These are phyloP conservation scores for Penicillium freii DNA, from an alignment of 2,329 filamentous ascomycete genomes.

Conservation along the genomic window DNA sequence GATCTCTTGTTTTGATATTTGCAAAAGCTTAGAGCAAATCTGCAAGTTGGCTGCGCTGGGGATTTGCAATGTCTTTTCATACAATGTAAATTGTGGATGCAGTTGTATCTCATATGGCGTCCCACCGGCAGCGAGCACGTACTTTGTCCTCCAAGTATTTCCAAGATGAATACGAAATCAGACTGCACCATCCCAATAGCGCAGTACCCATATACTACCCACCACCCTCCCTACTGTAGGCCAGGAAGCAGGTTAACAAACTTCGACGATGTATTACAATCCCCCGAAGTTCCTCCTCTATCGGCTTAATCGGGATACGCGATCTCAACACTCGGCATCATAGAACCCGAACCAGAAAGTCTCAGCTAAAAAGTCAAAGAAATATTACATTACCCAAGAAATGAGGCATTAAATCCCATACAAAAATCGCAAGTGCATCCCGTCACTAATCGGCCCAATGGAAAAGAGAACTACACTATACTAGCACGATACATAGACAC, in stretches of 20 bases:
- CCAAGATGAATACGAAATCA: background rate
- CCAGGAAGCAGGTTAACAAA: background rate
- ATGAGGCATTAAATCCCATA: conserved; percentile 9
- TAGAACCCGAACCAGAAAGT: conserved; percentile 1
- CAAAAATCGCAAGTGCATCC: background rate
- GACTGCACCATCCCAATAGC: background rate
- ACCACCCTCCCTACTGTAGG: background rate
- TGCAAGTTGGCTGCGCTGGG: background rate
- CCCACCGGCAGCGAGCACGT: background rate
- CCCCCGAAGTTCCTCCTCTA: background rate
- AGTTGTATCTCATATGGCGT: background rate
- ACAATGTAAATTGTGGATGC: background rate
- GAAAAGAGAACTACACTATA: background rate
- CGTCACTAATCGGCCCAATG: background rate
- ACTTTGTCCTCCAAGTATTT: background rate
- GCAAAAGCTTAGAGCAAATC: background rate
- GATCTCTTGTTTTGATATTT: conserved; percentile 6
- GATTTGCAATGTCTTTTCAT: background rate
- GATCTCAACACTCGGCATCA: conserved; percentile 3
- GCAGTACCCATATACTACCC: background rate
- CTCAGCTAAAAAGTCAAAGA: background rate
- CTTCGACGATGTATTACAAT: background rate
- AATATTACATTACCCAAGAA: background rate
- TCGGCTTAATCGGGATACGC: conserved; percentile 5
- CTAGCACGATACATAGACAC: background rate